A percentile compares a stretch with the other conserved stretches of the same genome.
Evolutionary conservation across 257 asterid species (phyloP).

Genomic region (Prunella vulgaris): DNA sequence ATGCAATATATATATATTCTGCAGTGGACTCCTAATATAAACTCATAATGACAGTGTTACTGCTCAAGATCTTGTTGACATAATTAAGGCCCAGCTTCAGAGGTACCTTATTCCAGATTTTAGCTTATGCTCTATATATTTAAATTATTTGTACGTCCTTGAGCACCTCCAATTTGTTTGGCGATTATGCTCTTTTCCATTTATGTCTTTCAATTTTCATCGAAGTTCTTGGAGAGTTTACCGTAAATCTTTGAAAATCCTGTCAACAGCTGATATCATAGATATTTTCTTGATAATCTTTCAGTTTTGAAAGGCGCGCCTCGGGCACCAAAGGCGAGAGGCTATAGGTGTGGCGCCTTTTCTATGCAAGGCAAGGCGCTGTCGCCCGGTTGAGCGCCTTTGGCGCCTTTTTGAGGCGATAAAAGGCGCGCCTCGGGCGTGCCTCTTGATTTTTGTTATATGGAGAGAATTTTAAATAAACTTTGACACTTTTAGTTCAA

Average conservation of each 20-base stretch:
- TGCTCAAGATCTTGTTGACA: conserved; percentile 93
- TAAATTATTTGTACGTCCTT: not conserved
- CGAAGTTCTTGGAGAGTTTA: not conserved
- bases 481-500: no score
- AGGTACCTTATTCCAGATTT: conserved; percentile 43
- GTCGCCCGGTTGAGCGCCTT: no score
- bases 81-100: conserved; percentile 92
- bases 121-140: not conserved
- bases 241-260: not conserved
- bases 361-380: no score
- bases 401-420: no score
- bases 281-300: not conserved
- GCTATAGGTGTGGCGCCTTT: no score
- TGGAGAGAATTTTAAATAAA: no score
- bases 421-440: no score
- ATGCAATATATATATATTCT: not conserved
- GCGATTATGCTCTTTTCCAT: not conserved
- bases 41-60: conserved; percentile 60
- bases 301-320: no score
- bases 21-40: conserved; percentile 15
- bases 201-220: not conserved
- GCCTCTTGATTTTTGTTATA: no score
- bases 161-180: not conserved
- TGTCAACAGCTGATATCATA: not conserved
- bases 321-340: no score